These are phyloP conservation scores for Xanthoparmelia taractica DNA, from an alignment of 495 filamentous ascomycete genomes.

Conservation along the genomic window DNA sequence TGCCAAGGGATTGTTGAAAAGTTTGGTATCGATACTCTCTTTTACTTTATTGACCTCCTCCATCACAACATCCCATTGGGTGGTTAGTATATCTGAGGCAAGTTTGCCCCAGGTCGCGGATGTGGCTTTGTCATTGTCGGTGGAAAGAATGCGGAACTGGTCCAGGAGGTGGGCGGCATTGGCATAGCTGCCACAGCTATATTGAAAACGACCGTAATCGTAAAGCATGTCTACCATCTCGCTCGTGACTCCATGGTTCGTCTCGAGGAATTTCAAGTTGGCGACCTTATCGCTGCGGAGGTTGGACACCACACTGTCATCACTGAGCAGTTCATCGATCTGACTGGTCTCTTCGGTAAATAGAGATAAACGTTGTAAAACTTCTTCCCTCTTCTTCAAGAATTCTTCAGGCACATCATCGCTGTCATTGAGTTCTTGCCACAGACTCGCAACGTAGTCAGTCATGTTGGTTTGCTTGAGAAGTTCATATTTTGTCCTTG, in stretches of 20 bases:
- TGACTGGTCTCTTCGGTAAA: slow-evolving; percentile 77
- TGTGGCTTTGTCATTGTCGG: slow-evolving; percentile 92
- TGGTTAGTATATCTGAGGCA: slow-evolving; percentile 84
- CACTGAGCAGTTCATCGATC: slow-evolving; percentile 73
- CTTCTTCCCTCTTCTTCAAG: slow-evolving; percentile 76
- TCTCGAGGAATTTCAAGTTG: slow-evolving; percentile 93
- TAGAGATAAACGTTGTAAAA: slow-evolving; percentile 68
- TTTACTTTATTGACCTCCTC: slow-evolving; percentile 92
- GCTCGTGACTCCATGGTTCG: slow-evolving; percentile 82
- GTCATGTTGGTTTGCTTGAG: slow-evolving; percentile 96
- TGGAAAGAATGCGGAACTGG: slow-evolving; percentile 93
- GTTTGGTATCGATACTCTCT: slow-evolving; percentile 80
- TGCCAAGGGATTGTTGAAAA: slow-evolving; percentile 90
- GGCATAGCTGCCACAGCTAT: slow-evolving; percentile 87
- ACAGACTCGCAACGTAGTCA: slow-evolving; percentile 85
- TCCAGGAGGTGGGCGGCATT: slow-evolving; percentile 84
- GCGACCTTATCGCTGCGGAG: slow-evolving; percentile 91
- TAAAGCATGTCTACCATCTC: slow-evolving; percentile 93
- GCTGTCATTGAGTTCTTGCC: slow-evolving; percentile 75
- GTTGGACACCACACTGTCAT: slow-evolving; percentile 79
- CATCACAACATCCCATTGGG: slow-evolving; percentile 91
- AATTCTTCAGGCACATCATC: slow-evolving; percentile 77
- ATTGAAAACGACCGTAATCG: slow-evolving; percentile 92
- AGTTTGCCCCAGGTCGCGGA: slow-evolving; percentile 95
- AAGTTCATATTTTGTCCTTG: slow-evolving; percentile 78